Evolutionary conservation across 805 yeast species (phyloP).

Genomic region (Spathaspora arborariae): DNA sequence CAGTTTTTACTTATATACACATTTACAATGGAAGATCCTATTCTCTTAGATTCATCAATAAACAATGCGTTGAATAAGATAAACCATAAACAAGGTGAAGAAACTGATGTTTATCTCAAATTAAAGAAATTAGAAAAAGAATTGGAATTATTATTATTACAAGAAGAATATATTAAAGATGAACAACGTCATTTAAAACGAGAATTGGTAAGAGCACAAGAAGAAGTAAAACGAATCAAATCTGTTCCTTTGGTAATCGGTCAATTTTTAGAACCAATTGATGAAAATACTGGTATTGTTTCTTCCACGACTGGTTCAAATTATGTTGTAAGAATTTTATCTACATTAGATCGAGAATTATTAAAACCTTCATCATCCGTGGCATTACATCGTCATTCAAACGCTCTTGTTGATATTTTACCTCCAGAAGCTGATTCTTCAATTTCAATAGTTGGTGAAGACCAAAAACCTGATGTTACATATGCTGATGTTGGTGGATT

Average conservation of each 20-base stretch:
- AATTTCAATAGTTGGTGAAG: constrained; percentile 90
- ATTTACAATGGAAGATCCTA: constrained; percentile 33
- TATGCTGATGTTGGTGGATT: constrained; percentile 98
- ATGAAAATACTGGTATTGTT: constrained; percentile 93
- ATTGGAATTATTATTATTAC: constrained; percentile 75
- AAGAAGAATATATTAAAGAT: constrained; percentile 96
- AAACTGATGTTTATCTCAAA: constrained; percentile 72
- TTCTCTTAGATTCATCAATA: constrained; percentile 20
- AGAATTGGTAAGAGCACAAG: constrained; percentile 94
- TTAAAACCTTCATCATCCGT: constrained; percentile 94
- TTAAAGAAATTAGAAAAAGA: constrained; percentile 89
- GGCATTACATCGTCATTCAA: constrained; percentile 97
- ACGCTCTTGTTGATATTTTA: constrained; percentile 92
- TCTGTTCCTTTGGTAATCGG: constrained; percentile 98
- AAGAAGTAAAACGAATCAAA: constrained; percentile 95
- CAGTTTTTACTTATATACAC: not conserved
- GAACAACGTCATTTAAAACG: constrained; percentile 95
- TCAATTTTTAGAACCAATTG: constrained; percentile 95
- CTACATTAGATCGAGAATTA: constrained; percentile 91
- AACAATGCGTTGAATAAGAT: constrained; percentile 9
- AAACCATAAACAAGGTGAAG: constrained; percentile 17
- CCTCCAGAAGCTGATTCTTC: constrained; percentile 99
- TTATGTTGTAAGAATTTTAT: constrained; percentile 90
- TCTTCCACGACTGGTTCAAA: constrained; percentile 97
- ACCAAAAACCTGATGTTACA: constrained; percentile 87